Base-by-base conservation (phyloP, 495 filamentous ascomycete genomes). In the Aspergillus bertholletiae region DNA sequence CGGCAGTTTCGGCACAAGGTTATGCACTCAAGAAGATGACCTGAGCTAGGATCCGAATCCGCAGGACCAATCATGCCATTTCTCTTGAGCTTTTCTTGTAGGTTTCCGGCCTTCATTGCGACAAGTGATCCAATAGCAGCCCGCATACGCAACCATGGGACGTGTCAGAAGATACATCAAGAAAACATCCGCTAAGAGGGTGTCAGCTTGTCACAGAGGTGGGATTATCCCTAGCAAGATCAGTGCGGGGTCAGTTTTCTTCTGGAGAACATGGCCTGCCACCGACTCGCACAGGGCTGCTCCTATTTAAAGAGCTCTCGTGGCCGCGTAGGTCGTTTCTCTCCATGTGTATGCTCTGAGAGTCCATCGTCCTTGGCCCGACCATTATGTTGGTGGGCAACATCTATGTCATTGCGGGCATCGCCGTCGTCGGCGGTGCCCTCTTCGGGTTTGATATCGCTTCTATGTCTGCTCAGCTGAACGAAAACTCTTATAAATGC, bases 361-460 rank as follows among this genome's bases (percentile, higher is more conserved):
- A 30, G 12, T 7, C 15, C 20, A 21, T 18, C 17, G 28, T 32
- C 12, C 51, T 43, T 7, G 21, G 18, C 18, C 22, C 20, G 39
- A 18, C 39, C 59, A 68, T 45, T 50, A 67, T 71, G 68, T 52
- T 59, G 47, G 51, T 86, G 46, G 84, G 85, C 18, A 90, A 89
- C 66, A 81, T 90, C 62, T 91, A 90, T 59, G 67, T 85, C 40
- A 91, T 92, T 65, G 81, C 88, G 57, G 85, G 84, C 62, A 80
- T 88, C 67, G 77, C 88, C 65, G 86, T 93, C 56, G 77, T 88
- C 56, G 90, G 90, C 54, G 90, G 90, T 63, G 85, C 80, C 49
- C 80, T 93, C 21, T 93, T 96, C 62, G 88, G 88, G 55, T 91
- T 92, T 63, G 89, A 91, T 74, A 91, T 91, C 70, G 81, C 81